Base-by-base conservation (phyloP, 2,329 filamentous ascomycete genomes). In the Penicillium rolfsii region DNA sequence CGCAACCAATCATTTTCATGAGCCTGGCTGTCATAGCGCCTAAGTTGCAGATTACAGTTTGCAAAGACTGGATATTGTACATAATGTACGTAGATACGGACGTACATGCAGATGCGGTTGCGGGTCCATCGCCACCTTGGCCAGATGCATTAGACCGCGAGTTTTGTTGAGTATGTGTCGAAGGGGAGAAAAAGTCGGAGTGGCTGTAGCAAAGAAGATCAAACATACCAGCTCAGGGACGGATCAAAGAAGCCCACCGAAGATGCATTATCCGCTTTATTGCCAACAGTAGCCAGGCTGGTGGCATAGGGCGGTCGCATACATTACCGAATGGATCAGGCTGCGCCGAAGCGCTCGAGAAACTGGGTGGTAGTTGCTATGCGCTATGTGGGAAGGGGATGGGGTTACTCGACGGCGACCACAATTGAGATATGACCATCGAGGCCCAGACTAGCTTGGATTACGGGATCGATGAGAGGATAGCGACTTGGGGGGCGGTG, bases 311-410 rank as follows among this genome's bases (percentile, higher is more conserved):
- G 19, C 54, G 63, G 62, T 30, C 55, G 45, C 22, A 8, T 57
- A 65, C 55, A 65, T 60, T 60, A 46, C 16, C 11, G 24, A 49
- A 26, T 48, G 49, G 41, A 46, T 48, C 49, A 35, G 7, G n/a
- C 28, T 19, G 57, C 56, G 50, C 60, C 49, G 59, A 63, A 62
- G 35, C 19, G 54, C 60, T 62, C 64, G 60, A 54, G 63, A 65
- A 66, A 48, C 26, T 19, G 30, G 6, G 16, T 4, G 14, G 12
- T 50, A 35, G 57, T 41, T 36, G 12, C 38, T 19, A 33, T n/a
- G 24, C 30, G 3, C 38, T 19, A 33, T n/a, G 24, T 48, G 3
- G 8, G 33, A 11, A 22, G 8, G 46, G 28, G 24, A 16, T 35
- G 33, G 46, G 33, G 46, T 38, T 57, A 59, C 57, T 22, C 35